Conservation (phyloP, 1,284 basidiomycete species). For the Rhizoctonia solani region DNA sequence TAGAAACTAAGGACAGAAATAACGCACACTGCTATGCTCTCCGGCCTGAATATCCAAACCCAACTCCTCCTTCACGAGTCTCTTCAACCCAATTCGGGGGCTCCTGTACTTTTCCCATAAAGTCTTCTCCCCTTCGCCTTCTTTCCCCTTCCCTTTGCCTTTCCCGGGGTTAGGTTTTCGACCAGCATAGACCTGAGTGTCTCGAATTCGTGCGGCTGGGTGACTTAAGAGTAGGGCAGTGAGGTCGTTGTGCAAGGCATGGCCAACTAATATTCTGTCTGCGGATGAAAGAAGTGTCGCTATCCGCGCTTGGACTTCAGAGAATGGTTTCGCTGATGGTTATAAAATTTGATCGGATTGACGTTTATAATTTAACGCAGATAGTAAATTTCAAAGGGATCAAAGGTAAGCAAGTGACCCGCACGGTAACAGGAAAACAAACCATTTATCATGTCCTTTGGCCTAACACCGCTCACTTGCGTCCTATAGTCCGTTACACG, state of each 20-base stretch:
- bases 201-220: slow-evolving; percentile 75
- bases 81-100: slow-evolving; percentile 61
- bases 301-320: slow-evolving; percentile 79
- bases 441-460: slow-evolving; percentile 63
- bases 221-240: slow-evolving; percentile 91
- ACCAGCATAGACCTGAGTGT: slow-evolving; percentile 65
- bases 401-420: no score
- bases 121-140: not conserved
- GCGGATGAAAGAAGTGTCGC: slow-evolving; percentile 67
- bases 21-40: slow-evolving; percentile 81
- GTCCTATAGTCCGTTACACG: slow-evolving; percentile 94
- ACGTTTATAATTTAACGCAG: no score
- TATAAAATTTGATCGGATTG: no score
- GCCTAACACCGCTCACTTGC: slow-evolving; percentile 85
- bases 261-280: slow-evolving; percentile 87
- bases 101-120: slow-evolving; percentile 64
- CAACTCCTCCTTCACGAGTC: slow-evolving; percentile 81
- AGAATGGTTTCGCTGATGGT: slow-evolving; percentile 81
- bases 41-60: slow-evolving; percentile 85
- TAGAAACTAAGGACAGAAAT: no score
- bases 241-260: slow-evolving; percentile 91
- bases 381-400: no score
- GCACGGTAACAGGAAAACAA: not conserved
- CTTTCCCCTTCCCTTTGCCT: not conserved
- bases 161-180: slow-evolving; percentile 48